phyloP scores from a whole-genome alignment of 2,329 filamentous ascomycete species.

The Immersiporthe knoxdaviesiana region DNA sequence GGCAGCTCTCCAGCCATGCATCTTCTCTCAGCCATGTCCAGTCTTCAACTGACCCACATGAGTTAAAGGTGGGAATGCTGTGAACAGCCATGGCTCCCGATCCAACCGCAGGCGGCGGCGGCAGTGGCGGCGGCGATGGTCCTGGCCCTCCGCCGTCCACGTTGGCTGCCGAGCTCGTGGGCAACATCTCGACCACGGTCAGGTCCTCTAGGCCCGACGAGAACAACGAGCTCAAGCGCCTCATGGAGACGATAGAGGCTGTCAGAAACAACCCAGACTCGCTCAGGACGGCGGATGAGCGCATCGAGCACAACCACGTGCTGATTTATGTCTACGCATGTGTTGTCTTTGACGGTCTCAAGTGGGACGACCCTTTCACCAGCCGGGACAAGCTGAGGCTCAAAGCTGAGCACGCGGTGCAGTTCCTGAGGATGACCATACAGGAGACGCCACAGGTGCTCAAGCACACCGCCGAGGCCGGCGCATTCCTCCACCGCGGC shows the following conservation, averaged over 20 bases:
- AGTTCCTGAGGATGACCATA: conserved; percentile 76
- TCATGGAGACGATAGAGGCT: conserved; percentile 61
- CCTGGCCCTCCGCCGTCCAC: conserved; percentile 71
- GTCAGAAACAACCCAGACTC: conserved; percentile 55
- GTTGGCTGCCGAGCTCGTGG: conserved; percentile 83
- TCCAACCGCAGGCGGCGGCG: conserved; percentile 26
- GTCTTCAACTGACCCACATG: not conserved
- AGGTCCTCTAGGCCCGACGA: conserved; percentile 66
- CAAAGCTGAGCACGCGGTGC: conserved; percentile 72
- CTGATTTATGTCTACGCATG: conserved; percentile 83
- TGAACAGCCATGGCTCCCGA: conserved; percentile 25
- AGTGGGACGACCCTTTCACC: conserved; percentile 70
- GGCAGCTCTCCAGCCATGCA: conserved; percentile 1
- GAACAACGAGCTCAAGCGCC: conserved; percentile 73
- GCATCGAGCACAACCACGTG: conserved; percentile 78
- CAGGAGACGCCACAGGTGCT: conserved; percentile 75
- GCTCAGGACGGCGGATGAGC: conserved; percentile 66
- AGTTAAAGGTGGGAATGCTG: conserved; percentile 12
- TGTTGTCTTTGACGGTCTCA: conserved; percentile 73
- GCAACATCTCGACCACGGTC: conserved; percentile 71
- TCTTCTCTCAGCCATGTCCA: conserved; percentile 6
- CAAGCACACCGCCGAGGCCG: conserved; percentile 46
- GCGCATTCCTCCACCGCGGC: conserved; percentile 55
- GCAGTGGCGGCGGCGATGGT: conserved; percentile 27
- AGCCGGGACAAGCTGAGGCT: conserved; percentile 56